Evolutionary conservation across 345 rosid genomes (phyloP).

Genomic region (Corymbia maculata): DNA sequence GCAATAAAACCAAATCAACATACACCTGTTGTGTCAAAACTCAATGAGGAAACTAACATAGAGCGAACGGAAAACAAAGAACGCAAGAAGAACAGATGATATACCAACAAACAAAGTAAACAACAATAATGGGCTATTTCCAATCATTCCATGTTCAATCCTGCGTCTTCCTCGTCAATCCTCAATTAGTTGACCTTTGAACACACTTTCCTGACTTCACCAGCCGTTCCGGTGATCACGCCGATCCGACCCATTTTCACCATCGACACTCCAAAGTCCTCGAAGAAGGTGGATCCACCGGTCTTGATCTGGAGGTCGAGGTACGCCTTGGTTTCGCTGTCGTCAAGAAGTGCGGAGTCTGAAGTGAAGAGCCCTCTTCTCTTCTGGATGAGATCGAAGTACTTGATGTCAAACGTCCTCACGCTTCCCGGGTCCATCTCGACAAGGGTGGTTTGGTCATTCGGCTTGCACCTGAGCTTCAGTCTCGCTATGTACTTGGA

Average conservation of each 20-base stretch:
- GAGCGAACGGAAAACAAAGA: background rate
- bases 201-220: conserved; percentile 59
- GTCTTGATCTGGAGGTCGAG: conserved; percentile 12
- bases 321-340: conserved; percentile 34
- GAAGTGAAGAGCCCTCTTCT: conserved; percentile 60
- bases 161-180: background rate
- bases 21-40: background rate
- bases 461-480: conserved; percentile 28
- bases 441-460: conserved; percentile 32
- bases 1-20: background rate
- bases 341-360: conserved; percentile 51
- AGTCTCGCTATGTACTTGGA: conserved; percentile 14
- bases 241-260: conserved; percentile 58
- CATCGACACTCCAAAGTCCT: conserved; percentile 64
- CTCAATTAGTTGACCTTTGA: conserved; percentile 37
- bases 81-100: background rate
- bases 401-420: conserved; percentile 43
- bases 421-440: conserved; percentile 75
- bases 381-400: conserved; percentile 32
- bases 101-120: background rate
- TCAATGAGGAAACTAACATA: background rate
- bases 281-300: conserved; percentile 25
- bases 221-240: conserved; percentile 39
- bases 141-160: background rate
- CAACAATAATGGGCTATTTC: background rate